Evolutionary conservation across 1,284 basidiomycete species (phyloP), one percentile per base, ranked within the genome.

Genomic region (Amylostereum areolatum): DNA sequence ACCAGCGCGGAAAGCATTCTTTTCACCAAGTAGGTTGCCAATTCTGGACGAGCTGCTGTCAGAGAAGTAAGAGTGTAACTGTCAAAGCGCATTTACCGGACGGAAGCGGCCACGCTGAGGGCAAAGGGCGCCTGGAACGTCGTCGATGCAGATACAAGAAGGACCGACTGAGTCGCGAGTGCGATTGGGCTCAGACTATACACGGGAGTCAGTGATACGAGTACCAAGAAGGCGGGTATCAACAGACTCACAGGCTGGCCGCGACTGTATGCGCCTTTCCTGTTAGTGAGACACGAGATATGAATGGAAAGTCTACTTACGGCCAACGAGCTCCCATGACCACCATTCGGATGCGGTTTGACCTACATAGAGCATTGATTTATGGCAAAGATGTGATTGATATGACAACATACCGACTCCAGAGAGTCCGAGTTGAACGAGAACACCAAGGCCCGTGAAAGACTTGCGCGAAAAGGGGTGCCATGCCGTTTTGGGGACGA

Each of bases 121-220:
- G 90, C 82, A 52, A 83, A 92, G 0, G 92, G 92, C 1, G 87
- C 87, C 65, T 96, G 93, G 66, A 83, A 96, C 3, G 87, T 87
- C 3, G 85, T 84, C 2, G 89, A 85, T 28, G 75, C 78, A 47
- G 81, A 89, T 6, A 86, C 80, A 2, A 92, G 70, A 10, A 92
- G 67, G 1, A 92, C 81, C 2, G 84, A 87, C 60, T 92, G 87
- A 1, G 81, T 75, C 1, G 87, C 87, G 12, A 89, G 72, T 6
- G 75, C 68, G 7, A 75, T 71, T 0, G 85, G 81, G 0, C 85
- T 83, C 41, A 82, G 62, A 40, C 75, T 78, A 44, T n/a, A n/a
- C n/a, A n/a, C n/a, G n/a, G n/a, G n/a, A n/a, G n/a, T n/a, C n/a
- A n/a, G n/a, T n/a, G n/a, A n/a, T n/a, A n/a, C n/a, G n/a, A n/a